Percentiles rank a stretch among this genome's conserved stretches.
These are phyloP conservation scores for Rubia peregrina DNA, from an alignment of 305 asterid species.

Conservation along the genomic window DNA sequence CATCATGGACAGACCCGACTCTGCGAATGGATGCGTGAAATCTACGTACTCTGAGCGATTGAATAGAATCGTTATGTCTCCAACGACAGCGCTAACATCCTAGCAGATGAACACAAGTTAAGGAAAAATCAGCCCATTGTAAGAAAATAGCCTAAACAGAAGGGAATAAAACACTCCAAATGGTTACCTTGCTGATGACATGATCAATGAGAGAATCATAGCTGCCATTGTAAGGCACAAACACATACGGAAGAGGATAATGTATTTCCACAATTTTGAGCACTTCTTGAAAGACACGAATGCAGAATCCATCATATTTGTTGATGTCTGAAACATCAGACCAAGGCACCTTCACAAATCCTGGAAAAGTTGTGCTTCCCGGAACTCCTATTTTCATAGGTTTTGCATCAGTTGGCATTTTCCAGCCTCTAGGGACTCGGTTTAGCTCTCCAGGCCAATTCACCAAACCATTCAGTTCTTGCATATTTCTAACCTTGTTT, in stretches of 20 bases:
- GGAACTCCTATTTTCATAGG: constrained; percentile 39
- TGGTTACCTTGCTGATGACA: constrained; percentile 26
- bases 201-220: constrained; percentile 22
- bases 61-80: constrained; percentile 18
- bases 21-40: constrained; percentile 22
- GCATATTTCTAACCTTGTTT: constrained; percentile 12
- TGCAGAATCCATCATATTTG: constrained; percentile 30
- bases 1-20: constrained; percentile 36
- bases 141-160: not conserved
- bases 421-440: constrained; percentile 40
- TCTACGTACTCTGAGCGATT: constrained; percentile 18
- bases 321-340: not conserved
- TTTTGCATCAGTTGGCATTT: constrained; percentile 27
- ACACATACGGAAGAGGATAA: constrained; percentile 26
- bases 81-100: constrained; percentile 16
- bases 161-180: not conserved
- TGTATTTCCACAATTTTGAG: constrained; percentile 19
- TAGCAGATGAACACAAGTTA: not conserved
- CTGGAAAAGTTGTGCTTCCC: constrained; percentile 8
- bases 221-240: constrained; percentile 21
- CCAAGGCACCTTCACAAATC: constrained; percentile 25
- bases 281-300: constrained; percentile 26
- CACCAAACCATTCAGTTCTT: constrained; percentile 3
- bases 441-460: constrained; percentile 38
- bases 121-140: not conserved